Base-by-base conservation (phyloP, 2,329 filamentous ascomycete genomes). In the Eutypella sp. region DNA sequence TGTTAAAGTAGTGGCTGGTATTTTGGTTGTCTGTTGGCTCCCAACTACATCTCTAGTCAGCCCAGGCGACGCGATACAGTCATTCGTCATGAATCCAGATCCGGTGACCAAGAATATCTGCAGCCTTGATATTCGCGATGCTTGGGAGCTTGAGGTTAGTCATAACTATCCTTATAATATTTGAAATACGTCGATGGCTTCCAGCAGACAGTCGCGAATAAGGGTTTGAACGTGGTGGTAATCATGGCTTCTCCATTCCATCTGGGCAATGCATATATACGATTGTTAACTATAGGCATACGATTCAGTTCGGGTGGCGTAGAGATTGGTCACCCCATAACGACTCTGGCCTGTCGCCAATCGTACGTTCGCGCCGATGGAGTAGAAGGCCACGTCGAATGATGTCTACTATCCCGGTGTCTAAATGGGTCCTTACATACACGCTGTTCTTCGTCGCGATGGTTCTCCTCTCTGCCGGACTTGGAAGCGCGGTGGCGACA, bases 41-140 rank as follows among this genome's bases (percentile, higher is more conserved):
- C 38, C 40, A 11, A 8, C 25, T 15, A 11, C 33, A 2, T 45
- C 50, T 31, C 42, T 55, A 8, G 42, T 55, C 6, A 52, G 46
- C 2, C 46, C 47, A 15, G 48, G 51, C 4, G 53, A 53, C 41
- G 51, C 47, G 3, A 45, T 53, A 16, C 48, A 46, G 16, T 53
- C 53, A 3, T 53, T 53, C 29, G 49, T 55, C n/a, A 42, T n/a
- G 3, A 29, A 39, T 0, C 48, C 51, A 3, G 51, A 52, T 27
- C 27, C 31, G 15, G 24, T 22, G 5, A 56, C 47, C 8, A 13
- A n/a, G 22, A 46, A 47, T 4, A 22, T 50, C 9, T 47, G 46
- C 15, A 50, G 47, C 2, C 37, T 53, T 11, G 41, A 47, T 18
- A 41, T 48, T 5, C 0, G 16, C 2, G 45, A 47, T 22, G 44